These are phyloP conservation scores for Pyrenophora teres DNA, from an alignment of 2,329 filamentous ascomycete species.

Conservation along the genomic window DNA sequence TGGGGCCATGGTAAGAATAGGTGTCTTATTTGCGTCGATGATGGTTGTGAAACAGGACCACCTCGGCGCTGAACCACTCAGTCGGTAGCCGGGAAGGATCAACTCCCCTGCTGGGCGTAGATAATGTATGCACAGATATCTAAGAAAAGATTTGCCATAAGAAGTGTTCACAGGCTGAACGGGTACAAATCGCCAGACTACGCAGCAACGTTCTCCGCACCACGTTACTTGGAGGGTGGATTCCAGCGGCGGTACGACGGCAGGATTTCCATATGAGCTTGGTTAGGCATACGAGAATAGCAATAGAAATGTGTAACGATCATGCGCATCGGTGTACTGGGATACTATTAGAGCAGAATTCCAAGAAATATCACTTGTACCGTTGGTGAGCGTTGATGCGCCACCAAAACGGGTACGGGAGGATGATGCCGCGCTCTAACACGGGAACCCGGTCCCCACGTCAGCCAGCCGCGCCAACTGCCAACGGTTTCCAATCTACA, in stretches of 20 bases:
- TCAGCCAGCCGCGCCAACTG: slow-evolving; percentile 29
- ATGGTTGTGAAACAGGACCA: background rate
- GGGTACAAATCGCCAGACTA: no score
- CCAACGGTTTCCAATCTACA: slow-evolving; percentile 15
- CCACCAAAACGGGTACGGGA: slow-evolving; percentile 7
- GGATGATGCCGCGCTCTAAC: slow-evolving; percentile 7
- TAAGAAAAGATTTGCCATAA: slow-evolving; percentile 10
- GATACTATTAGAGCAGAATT: no score
- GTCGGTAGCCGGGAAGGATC: background rate
- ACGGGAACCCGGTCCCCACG: slow-evolving; percentile 17
- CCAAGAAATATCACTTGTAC: background rate
- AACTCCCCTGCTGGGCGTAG: background rate
- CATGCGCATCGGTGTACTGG: no score
- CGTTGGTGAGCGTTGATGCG: slow-evolving; percentile 4
- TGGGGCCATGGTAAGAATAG: slow-evolving; percentile 1
- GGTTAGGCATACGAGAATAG: no score
- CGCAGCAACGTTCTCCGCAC: background rate
- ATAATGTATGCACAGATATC: slow-evolving; percentile 2
- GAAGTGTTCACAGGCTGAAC: background rate
- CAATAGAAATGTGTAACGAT: no score
- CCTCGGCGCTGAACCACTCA: background rate
- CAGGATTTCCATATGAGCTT: no score
- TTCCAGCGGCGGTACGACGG: no score
- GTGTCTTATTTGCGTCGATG: background rate
- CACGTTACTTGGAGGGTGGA: no score